Evolutionary conservation across 2,329 filamentous ascomycete genomes (phyloP), one percentile per base, ranked within the genome.

Genomic region (Colletotrichum brevisporum): DNA sequence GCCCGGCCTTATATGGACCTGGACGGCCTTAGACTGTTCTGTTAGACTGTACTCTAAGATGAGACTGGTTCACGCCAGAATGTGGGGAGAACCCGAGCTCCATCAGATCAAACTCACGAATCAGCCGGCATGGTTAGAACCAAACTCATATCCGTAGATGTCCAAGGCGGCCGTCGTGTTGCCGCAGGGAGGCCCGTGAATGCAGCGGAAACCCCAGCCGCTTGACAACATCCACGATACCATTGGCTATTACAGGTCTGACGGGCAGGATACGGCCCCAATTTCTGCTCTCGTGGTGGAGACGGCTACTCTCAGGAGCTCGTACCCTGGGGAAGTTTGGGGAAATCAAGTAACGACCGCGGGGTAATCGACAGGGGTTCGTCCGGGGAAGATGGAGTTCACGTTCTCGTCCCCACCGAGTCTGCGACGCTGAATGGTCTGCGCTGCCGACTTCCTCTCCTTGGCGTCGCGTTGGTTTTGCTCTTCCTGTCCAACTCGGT

Each of bases 321-420:
- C 24, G 53, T 39, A 13, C 27, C 18, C 56, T 12, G 43, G 27
- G 51, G 43, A 54, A 50, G n/a, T 27, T 51, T 50, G 51, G 50
- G 51, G 57, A 43, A 55, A 51, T 21, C 51, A 27, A 27, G 43
- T 41, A 21, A 36, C 51, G 47, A 48, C 50, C 63, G 57, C 57
- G 63, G 63, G 57, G 43, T 62, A 55, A 3, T 9, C 15, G 26
- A 16, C 43, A 43, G 43, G 57, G 57, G 27, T 62, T 27, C 27
- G 16, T 51, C 57, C 53, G 63, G 63, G 57, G 57, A 67, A 67
- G 45, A 31, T 41, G 41, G 55, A 15, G 16, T n/a, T 41, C 15
- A 5, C 21, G 6, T 21, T 39, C 5, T 16, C n/a, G 41, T 56
- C 59, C 26, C 50, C 50, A 55, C 50, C n/a, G 27, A 57, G 4